Evolutionary conservation across 164 flowering plant species (phyloP).

Genomic region (Aristolochia contorta): DNA sequence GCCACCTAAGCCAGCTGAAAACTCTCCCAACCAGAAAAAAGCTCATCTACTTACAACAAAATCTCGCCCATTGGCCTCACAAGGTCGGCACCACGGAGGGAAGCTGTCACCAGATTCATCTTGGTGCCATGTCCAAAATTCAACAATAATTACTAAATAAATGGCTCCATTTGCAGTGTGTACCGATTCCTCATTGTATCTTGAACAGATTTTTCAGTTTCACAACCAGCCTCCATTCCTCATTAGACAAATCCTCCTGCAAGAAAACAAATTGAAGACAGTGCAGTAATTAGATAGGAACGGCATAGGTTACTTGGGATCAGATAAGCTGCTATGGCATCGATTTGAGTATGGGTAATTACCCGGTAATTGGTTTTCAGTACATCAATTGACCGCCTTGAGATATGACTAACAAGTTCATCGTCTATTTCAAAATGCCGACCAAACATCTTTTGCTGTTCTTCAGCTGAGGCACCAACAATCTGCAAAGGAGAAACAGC

Average conservation of each 20-base stretch:
- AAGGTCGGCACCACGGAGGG: not conserved
- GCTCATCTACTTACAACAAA: not conserved
- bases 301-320: not conserved
- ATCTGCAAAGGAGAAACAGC: slow-evolving; percentile 33
- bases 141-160: not conserved
- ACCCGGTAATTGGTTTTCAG: slow-evolving; percentile 79
- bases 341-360: not conserved
- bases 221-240: slow-evolving; percentile 71
- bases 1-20: too few species aligned
- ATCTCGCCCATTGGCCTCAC: not conserved
- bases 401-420: slow-evolving; percentile 85
- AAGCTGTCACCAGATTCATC: not conserved
- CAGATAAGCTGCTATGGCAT: too few species aligned
- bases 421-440: slow-evolving; percentile 89
- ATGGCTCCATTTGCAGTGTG: not conserved
- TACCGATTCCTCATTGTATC: slow-evolving; percentile 35
- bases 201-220: slow-evolving; percentile 57
- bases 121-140: not conserved
- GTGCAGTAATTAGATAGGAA: not conserved
- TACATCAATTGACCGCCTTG: slow-evolving; percentile 70
- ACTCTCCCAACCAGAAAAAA: too few species aligned
- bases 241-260: slow-evolving; percentile 63
- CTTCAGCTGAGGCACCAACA: slow-evolving; percentile 56
- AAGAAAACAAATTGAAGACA: not conserved
- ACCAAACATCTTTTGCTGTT: slow-evolving; percentile 85